Conservation (phyloP, 176 grass and related monocot species). For the Oryza longistaminata region DNA sequence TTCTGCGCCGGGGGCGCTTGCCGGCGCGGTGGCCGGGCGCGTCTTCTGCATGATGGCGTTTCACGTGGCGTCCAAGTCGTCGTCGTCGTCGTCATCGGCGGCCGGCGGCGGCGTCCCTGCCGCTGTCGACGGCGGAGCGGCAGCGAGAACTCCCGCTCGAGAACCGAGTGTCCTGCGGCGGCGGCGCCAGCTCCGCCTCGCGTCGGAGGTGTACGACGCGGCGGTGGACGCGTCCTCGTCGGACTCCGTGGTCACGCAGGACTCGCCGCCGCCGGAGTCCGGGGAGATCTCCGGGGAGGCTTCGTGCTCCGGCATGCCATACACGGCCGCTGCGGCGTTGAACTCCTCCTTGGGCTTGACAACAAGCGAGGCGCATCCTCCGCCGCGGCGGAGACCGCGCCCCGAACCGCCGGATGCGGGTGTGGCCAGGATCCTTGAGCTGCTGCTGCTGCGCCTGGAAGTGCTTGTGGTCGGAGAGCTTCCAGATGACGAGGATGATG, state of each 20-base stretch:
- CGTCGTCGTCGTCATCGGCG: conserved; percentile 3
- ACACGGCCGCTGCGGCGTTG: not conserved
- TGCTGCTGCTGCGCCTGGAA: conserved; percentile 5
- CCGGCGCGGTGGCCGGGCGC: not conserved
- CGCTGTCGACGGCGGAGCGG: not conserved
- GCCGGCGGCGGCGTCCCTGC: not conserved
- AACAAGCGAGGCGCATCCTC: not conserved
- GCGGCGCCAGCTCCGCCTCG: conserved; percentile 20
- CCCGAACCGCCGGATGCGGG: not conserved
- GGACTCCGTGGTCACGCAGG: conserved; percentile 66
- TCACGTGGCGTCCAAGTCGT: conserved; percentile 85
- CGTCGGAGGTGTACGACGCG: conserved; percentile 3
- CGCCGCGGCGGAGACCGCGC: too few species aligned
- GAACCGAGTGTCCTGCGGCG: not conserved
- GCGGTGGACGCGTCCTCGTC: conserved; percentile 38
- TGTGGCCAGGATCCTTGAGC: conserved; percentile 27
- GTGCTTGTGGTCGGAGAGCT: conserved; percentile 83
- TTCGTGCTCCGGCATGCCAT: not conserved
- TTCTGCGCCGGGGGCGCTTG: not conserved
- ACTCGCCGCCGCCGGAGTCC: conserved; percentile 49
- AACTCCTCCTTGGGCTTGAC: conserved; percentile 14
- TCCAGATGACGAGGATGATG: conserved; percentile 97
- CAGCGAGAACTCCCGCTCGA: not conserved
- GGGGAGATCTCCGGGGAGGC: conserved; percentile 13
- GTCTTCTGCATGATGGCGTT: conserved; percentile 78